These are phyloP conservation scores for Pseudogymnoascus sp. DNA, from an alignment of 2,329 filamentous ascomycete species.

Conservation along the genomic window DNA sequence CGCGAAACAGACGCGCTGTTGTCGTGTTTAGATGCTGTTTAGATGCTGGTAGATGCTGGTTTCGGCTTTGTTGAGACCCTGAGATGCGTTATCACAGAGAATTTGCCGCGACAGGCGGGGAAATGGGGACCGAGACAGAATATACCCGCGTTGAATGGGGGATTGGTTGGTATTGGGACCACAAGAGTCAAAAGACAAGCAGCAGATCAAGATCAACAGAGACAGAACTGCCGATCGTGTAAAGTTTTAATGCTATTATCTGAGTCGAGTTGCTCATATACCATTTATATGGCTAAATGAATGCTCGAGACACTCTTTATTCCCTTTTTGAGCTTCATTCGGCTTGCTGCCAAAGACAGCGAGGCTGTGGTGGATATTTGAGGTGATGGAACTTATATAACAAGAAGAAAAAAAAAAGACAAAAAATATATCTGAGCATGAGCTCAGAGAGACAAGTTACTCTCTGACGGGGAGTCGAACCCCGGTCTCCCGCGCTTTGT, in stretches of 20 bases:
- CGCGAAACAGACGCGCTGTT: conserved; percentile 10
- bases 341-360: not conserved
- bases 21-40: conserved; percentile 1
- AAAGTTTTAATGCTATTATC: not conserved
- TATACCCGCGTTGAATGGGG: not conserved
- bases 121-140: not conserved
- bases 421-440: conserved; percentile 10
- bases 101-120: not conserved
- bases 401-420: not conserved
- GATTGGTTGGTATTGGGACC: not conserved
- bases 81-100: not conserved
- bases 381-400: too few species aligned
- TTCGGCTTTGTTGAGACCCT: not conserved
- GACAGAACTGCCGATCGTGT: not conserved
- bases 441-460: conserved; percentile 14
- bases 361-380: too few species aligned
- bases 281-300: too few species aligned
- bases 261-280: not conserved
- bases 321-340: not conserved
- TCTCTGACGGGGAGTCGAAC: conserved; percentile 25
- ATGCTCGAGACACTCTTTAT: too few species aligned
- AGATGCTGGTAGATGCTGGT: too few species aligned
- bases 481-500: conserved; percentile 23
- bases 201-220: not conserved
- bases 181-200: not conserved